Percentiles rank a stretch among this genome's conserved stretches.
phyloP scores from a whole-genome alignment of 2,329 filamentous ascomycete species.

The Ophiostoma pallidulum region DNA sequence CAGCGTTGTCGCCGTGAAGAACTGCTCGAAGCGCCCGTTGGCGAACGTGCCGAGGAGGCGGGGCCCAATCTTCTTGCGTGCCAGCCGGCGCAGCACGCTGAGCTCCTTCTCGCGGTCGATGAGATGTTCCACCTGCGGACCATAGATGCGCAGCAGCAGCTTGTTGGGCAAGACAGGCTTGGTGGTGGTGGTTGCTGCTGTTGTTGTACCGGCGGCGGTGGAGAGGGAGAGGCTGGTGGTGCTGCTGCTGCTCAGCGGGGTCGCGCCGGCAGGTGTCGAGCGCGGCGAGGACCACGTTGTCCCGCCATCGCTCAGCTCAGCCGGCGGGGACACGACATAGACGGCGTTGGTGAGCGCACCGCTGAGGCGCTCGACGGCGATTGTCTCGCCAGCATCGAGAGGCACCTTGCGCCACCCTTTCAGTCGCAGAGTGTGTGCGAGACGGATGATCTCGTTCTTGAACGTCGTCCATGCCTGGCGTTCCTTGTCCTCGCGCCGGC shows the following conservation, averaged over 20 bases:
- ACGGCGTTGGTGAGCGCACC: constrained; percentile 94
- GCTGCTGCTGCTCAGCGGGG: background rate
- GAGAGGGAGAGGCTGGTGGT: too few species aligned
- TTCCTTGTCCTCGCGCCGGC: constrained; percentile 52
- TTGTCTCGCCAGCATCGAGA: constrained; percentile 56
- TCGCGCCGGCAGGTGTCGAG: background rate
- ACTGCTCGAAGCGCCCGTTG: constrained; percentile 95
- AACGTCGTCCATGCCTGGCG: constrained; percentile 73
- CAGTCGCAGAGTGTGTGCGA: constrained; percentile 78
- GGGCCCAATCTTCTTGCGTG: constrained; percentile 87
- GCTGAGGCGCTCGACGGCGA: constrained; percentile 68
- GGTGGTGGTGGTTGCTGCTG: constrained; percentile 20
- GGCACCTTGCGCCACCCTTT: constrained; percentile 87
- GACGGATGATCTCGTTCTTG: constrained; percentile 83
- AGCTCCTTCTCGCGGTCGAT: constrained; percentile 91
- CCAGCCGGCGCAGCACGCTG: constrained; percentile 73
- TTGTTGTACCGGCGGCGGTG: too few species aligned
- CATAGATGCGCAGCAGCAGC: constrained; percentile 83
- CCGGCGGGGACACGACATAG: constrained; percentile 81
- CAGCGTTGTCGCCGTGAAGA: constrained; percentile 74
- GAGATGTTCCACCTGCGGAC: constrained; percentile 87
- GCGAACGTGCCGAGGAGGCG: constrained; percentile 82
- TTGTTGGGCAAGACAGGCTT: constrained; percentile 41
- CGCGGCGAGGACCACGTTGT: background rate
- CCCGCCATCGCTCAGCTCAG: constrained; percentile 35